phyloP scores from a whole-genome alignment of 2,329 filamentous ascomycete genomes.

The Cercospora zeina region DNA sequence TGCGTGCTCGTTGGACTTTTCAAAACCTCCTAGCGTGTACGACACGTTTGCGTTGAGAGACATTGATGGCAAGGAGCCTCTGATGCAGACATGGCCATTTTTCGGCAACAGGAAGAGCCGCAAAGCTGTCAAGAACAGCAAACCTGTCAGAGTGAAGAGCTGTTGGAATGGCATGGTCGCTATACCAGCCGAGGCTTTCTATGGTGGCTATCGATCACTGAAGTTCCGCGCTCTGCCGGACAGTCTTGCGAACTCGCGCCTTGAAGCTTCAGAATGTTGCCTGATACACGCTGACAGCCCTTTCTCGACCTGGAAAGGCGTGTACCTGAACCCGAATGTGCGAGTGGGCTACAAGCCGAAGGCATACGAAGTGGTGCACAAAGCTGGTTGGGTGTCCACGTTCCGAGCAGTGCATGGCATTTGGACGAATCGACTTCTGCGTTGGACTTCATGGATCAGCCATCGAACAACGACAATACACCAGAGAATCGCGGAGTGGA shows the following conservation, averaged over 20 bases:
- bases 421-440: constrained; percentile 59
- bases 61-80: constrained; percentile 51
- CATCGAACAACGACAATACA: constrained; percentile 38
- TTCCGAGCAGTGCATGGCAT: constrained; percentile 54
- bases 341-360: constrained; percentile 63
- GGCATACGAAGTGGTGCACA: constrained; percentile 55
- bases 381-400: constrained; percentile 31
- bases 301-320: constrained; percentile 53
- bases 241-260: constrained; percentile 58
- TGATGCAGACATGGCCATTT: constrained; percentile 61
- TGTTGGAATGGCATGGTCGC: constrained; percentile 62
- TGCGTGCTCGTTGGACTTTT: constrained; percentile 63
- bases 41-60: constrained; percentile 65
- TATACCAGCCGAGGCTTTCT: constrained; percentile 59
- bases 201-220: constrained; percentile 46
- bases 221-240: constrained; percentile 66
- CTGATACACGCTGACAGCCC: constrained; percentile 73
- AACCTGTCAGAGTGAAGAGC: constrained; percentile 60
- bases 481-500: constrained; percentile 25
- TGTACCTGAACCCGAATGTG: constrained; percentile 69
- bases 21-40: constrained; percentile 57
- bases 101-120: constrained; percentile 56
- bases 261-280: constrained; percentile 79
- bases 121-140: constrained; percentile 54
- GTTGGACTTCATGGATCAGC: constrained; percentile 47